These are phyloP conservation scores for Zalaria sp. DNA, from an alignment of 2,329 filamentous ascomycete species.

Conservation along the genomic window DNA sequence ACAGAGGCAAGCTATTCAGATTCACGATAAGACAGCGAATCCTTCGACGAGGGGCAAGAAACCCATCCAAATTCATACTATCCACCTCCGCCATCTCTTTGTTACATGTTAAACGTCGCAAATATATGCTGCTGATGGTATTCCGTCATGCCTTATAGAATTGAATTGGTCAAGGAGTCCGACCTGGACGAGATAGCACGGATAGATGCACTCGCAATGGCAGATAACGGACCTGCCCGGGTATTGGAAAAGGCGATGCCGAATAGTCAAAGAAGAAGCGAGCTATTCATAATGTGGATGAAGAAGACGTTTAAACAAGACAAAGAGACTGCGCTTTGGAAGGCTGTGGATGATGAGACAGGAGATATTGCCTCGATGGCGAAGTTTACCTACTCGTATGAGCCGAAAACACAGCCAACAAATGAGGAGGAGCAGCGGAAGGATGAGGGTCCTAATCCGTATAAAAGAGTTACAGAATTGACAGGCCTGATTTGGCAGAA, in stretches of 20 bases:
- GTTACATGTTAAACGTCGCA: no score
- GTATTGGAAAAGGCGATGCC: constrained; percentile 7
- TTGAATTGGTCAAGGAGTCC: constrained; percentile 8
- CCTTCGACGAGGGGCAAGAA: no score
- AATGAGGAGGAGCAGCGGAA: constrained; percentile 1
- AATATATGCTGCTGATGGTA: no score
- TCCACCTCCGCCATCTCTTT: no score
- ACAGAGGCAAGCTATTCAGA: no score
- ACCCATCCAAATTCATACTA: no score
- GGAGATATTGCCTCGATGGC: constrained; percentile 17
- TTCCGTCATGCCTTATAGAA: constrained; percentile 11
- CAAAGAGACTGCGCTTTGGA: constrained; percentile 2
- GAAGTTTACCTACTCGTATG: constrained; percentile 9
- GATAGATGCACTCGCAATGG: constrained; percentile 11
- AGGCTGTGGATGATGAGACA: constrained; percentile 14
- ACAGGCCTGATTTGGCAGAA: constrained; percentile 1
- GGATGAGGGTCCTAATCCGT: not conserved
- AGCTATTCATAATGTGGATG: not conserved
- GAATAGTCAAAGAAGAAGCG: not conserved
- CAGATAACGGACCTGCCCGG: constrained; percentile 6
- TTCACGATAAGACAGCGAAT: no score
- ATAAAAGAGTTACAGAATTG: not conserved
- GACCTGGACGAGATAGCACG: constrained; percentile 11
- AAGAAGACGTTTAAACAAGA: constrained; percentile 1
- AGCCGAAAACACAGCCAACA: constrained; percentile 1